Conservation (phyloP, 495 filamentous ascomycete species). For the Stereocaulon alpinum region DNA sequence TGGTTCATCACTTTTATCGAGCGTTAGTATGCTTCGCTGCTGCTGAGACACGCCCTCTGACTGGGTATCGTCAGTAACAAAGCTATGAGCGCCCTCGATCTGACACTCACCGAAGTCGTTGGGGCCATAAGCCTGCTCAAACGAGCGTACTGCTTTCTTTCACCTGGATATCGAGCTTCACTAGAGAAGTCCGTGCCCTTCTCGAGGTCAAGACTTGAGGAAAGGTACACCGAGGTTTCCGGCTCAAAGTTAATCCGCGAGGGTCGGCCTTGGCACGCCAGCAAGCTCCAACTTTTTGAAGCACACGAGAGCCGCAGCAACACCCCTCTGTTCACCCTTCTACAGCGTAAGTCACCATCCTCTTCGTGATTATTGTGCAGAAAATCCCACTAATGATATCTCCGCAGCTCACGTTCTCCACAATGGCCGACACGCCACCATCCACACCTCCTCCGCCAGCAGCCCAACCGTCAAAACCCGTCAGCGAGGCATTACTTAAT, state of each 20-base stretch:
- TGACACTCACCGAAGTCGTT: slow-evolving; percentile 2
- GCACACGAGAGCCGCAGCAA: slow-evolving; percentile 5
- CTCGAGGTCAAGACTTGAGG: neutral
- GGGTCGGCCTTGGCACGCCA: neutral
- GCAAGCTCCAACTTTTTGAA: slow-evolving; percentile 5
- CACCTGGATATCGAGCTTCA: neutral
- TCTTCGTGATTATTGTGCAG: too few species aligned
- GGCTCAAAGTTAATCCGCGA: slow-evolving; percentile 1
- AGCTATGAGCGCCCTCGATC: too few species aligned
- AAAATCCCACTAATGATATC: neutral
- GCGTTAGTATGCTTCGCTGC: slow-evolving; percentile 41
- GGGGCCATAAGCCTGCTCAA: neutral
- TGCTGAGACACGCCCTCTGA: slow-evolving; percentile 8
- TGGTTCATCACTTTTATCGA: slow-evolving; percentile 39
- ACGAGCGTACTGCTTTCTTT: neutral
- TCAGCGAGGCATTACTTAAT: slow-evolving; percentile 89
- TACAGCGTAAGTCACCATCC: neutral
- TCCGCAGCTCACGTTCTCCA: slow-evolving; percentile 8
- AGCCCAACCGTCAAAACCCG: slow-evolving; percentile 54
- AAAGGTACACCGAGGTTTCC: slow-evolving; percentile 5
- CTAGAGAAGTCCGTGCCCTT: neutral
- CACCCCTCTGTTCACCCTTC: neutral
- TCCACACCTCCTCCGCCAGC: slow-evolving; percentile 34
- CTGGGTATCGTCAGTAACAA: slow-evolving; percentile 4
- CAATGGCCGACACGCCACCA: slow-evolving; percentile 50